phyloP scores from a whole-genome alignment of 192 early-diverging fungal species.

The Coemansia sp. region DNA sequence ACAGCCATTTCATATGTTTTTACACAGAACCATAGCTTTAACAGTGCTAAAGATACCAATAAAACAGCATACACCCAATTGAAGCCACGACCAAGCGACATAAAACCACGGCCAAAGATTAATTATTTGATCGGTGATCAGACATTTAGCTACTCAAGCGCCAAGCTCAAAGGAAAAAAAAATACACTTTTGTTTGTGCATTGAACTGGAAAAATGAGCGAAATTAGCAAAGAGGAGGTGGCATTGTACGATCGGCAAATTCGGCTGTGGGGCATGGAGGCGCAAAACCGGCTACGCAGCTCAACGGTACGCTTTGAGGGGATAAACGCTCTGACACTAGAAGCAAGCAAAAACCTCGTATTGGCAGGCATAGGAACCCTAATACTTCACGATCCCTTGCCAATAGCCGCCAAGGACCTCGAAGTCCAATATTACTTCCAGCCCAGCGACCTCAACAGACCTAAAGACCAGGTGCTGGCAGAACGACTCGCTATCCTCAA shows the following conservation, averaged over 20 bases:
- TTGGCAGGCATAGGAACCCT: slow-evolving; percentile 81
- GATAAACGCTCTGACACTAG: slow-evolving; percentile 71
- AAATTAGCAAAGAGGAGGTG: slow-evolving; percentile 73
- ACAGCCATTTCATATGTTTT: too few species aligned
- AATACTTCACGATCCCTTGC: slow-evolving; percentile 63
- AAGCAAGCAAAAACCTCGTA: slow-evolving; percentile 90
- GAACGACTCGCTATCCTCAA: slow-evolving; percentile 71
- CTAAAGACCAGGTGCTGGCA: slow-evolving; percentile 52
- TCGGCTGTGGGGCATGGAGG: slow-evolving; percentile 93
- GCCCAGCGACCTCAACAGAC: slow-evolving; percentile 5
- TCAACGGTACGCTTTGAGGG: slow-evolving; percentile 73
- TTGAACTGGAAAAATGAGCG: slow-evolving; percentile 3
- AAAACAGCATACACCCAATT: too few species aligned
- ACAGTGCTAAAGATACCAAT: too few species aligned
- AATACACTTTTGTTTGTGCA: neutral
- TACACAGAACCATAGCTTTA: too few species aligned
- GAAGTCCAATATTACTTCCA: slow-evolving; percentile 26
- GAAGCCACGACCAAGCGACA: too few species aligned
- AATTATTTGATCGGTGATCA: too few species aligned
- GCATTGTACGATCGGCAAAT: slow-evolving; percentile 97
- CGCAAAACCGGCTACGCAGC: slow-evolving; percentile 82
- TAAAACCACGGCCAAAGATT: too few species aligned
- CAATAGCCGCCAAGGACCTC: slow-evolving; percentile 55
- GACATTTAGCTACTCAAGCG: too few species aligned
- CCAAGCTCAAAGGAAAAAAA: too few species aligned